Percentiles rank a stretch among this genome's conserved stretches.
phyloP scores from a whole-genome alignment of 1,284 basidiomycete species.

The Omphalotus olearius region DNA sequence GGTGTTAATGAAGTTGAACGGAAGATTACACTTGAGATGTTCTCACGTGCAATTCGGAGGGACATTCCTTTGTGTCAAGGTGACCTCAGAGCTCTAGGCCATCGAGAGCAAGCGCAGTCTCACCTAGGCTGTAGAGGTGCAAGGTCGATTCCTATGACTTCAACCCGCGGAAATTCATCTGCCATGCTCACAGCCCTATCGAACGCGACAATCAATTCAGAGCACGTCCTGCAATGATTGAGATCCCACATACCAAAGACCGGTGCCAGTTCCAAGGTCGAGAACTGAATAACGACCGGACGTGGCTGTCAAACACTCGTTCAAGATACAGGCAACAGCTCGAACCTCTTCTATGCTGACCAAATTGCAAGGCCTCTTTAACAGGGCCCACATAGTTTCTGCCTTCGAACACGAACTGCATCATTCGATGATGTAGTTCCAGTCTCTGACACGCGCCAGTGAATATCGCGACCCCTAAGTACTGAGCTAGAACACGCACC shows the following conservation, averaged over 20 bases:
- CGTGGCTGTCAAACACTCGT: neutral
- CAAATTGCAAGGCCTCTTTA: constrained; percentile 47
- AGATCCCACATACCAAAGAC: constrained; percentile 42
- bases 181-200: constrained; percentile 63
- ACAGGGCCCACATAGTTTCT: constrained; percentile 63
- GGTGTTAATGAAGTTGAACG: constrained; percentile 3
- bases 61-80: constrained; percentile 40
- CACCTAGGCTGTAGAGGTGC: constrained; percentile 68
- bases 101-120: constrained; percentile 13
- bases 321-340: constrained; percentile 1
- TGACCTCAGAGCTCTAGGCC: neutral
- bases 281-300: constrained; percentile 35
- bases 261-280: constrained; percentile 64
- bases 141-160: constrained; percentile 65
- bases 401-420: constrained; percentile 60
- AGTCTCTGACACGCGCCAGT: constrained; percentile 40
- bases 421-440: constrained; percentile 55
- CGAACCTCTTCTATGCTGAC: constrained; percentile 37
- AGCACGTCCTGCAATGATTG: neutral
- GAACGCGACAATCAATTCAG: neutral
- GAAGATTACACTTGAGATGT: constrained; percentile 10
- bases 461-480: neutral
- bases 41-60: constrained; percentile 66
- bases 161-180: constrained; percentile 61
- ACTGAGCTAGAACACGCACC: constrained; percentile 27